Evolutionary conservation across 441 rosid genomes (phyloP).

Genomic region (Gossypium lobatum): DNA sequence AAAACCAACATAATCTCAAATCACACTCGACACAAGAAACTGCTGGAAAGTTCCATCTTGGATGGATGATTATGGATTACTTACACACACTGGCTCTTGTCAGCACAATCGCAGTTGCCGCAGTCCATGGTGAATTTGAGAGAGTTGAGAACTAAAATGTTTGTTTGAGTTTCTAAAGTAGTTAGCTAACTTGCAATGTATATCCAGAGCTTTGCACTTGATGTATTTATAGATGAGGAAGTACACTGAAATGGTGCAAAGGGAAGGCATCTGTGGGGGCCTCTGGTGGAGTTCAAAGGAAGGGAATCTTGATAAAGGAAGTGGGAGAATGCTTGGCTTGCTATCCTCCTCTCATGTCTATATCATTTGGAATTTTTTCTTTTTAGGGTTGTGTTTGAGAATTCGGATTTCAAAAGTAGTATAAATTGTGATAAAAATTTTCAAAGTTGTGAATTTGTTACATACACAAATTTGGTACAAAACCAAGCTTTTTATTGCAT

Average conservation of each 20-base stretch:
- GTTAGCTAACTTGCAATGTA: no score
- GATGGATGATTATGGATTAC: constrained; percentile 4
- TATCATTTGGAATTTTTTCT: constrained; percentile 20
- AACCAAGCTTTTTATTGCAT: no score
- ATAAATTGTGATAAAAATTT: no score
- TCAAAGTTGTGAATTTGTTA: no score
- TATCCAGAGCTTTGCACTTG: background rate
- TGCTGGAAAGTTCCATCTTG: background rate
- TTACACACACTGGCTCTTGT: constrained; percentile 68
- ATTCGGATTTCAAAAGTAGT: no score
- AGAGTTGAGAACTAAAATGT: background rate
- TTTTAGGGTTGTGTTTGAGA: background rate
- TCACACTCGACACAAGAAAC: background rate
- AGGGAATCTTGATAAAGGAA: constrained; percentile 37
- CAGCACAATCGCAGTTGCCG: constrained; percentile 67
- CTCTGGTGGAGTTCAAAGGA: constrained; percentile 20
- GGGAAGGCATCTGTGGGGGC: background rate
- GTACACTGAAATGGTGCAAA: background rate
- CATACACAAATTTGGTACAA: no score
- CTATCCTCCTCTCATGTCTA: constrained; percentile 51
- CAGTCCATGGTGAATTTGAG: constrained; percentile 55
- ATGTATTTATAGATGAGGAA: constrained; percentile 30
- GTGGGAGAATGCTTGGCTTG: constrained; percentile 18
- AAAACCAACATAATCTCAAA: background rate
- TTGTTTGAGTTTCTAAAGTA: no score